A percentile compares a stretch with the other conserved stretches of the same genome.
phyloP scores from a whole-genome alignment of 805 yeast genomes.

The Candida tammaniensis region DNA sequence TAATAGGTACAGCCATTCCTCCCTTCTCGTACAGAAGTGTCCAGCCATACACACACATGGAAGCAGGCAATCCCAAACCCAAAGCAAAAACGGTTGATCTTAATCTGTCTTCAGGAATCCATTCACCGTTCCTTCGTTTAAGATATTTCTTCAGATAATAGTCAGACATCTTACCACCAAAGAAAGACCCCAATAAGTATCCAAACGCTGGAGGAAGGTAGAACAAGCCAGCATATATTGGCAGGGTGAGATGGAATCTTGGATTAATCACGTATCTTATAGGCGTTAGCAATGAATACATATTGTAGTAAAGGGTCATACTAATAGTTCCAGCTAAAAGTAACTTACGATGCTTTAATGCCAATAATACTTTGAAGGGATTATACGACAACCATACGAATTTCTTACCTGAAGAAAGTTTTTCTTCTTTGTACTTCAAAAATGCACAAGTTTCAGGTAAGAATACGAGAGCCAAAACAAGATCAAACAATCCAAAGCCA shows the following conservation, averaged over 20 bases:
- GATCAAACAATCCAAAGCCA: slow-evolving; percentile 36
- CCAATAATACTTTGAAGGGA: slow-evolving; percentile 40
- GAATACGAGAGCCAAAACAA: slow-evolving; percentile 32
- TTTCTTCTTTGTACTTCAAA: slow-evolving; percentile 15
- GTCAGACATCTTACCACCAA: slow-evolving; percentile 54
- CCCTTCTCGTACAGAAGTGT: slow-evolving; percentile 44
- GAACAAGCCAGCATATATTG: slow-evolving; percentile 48
- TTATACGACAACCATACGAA: slow-evolving; percentile 36
- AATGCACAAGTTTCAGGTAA: slow-evolving; percentile 43
- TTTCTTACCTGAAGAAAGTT: slow-evolving; percentile 12
- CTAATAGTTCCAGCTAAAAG: slow-evolving; percentile 39
- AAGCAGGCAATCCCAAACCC: slow-evolving; percentile 41
- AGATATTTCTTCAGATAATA: slow-evolving; percentile 41
- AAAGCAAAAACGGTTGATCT: slow-evolving; percentile 25
- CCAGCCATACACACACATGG: slow-evolving; percentile 53
- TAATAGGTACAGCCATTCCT: slow-evolving; percentile 51
- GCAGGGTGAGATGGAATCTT: slow-evolving; percentile 44
- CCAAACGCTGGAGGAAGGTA: slow-evolving; percentile 56
- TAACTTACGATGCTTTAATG: slow-evolving; percentile 40
- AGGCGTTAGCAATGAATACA: slow-evolving; percentile 52
- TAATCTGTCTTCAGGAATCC: slow-evolving; percentile 51
- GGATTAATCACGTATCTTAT: slow-evolving; percentile 54
- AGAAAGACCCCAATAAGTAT: slow-evolving; percentile 43
- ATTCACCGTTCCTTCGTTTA: slow-evolving; percentile 29
- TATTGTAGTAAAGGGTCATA: slow-evolving; percentile 40